A percentile compares a stretch with the other conserved stretches of the same genome.
Conservation (phyloP, 495 filamentous ascomycete genomes). For the Staphylotrichum longicolle region DNA sequence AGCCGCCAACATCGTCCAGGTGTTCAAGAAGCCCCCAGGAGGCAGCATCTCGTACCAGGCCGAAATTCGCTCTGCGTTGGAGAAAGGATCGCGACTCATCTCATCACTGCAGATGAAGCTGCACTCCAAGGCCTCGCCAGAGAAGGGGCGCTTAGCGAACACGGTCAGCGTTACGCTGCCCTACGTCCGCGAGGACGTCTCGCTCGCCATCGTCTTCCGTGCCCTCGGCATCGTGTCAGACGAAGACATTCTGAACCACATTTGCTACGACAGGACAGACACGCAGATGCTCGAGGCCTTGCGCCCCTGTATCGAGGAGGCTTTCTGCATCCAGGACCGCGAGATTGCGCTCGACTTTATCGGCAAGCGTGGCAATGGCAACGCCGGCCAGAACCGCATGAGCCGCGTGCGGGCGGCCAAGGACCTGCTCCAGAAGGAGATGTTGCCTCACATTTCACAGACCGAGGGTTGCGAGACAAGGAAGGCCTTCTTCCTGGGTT, state of each 20-base stretch:
- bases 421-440: constrained; percentile 94
- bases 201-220: constrained; percentile 90
- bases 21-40: constrained; percentile 92
- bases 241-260: constrained; percentile 95
- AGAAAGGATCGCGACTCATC: constrained; percentile 91
- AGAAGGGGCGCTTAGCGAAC: constrained; percentile 75
- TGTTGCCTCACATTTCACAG: constrained; percentile 94
- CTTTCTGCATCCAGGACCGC: constrained; percentile 90
- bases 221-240: constrained; percentile 95
- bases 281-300: constrained; percentile 96
- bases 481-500: constrained; percentile 98
- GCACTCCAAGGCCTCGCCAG: constrained; percentile 74
- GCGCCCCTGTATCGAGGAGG: constrained; percentile 94
- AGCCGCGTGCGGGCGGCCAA: constrained; percentile 86
- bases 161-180: constrained; percentile 86
- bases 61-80: constrained; percentile 92
- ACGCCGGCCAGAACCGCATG: constrained; percentile 67
- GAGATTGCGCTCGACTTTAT: constrained; percentile 97
- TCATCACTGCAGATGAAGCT: constrained; percentile 87
- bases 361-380: constrained; percentile 74
- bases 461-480: constrained; percentile 92
- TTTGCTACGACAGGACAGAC: constrained; percentile 93
- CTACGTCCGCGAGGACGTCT: constrained; percentile 90
- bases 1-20: constrained; percentile 96
- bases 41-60: constrained; percentile 87